phyloP scores from a whole-genome alignment of 768 basidiomycete genomes.

The Phaeolepiota aurea region DNA sequence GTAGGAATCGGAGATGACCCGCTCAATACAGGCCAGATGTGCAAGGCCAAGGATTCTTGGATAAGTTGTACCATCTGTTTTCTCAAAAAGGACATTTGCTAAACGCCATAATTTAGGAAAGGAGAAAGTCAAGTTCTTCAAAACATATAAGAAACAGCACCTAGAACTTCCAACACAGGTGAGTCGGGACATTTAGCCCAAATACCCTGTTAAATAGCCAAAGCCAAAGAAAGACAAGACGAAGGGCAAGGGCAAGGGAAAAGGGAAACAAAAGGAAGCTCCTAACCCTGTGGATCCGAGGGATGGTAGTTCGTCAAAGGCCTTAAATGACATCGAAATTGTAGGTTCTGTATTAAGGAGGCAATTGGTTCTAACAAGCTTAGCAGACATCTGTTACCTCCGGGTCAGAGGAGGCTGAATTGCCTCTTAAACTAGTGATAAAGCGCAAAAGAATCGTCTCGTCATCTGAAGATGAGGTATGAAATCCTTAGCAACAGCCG shows the following conservation, averaged over 20 bases:
- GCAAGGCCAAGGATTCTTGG: conserved; percentile 41
- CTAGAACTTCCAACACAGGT: conserved; percentile 7
- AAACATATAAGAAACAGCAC: conserved; percentile 7
- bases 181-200: not conserved
- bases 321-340: no score
- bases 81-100: not conserved
- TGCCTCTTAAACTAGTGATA: no score
- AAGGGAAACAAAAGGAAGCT: no score
- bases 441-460: no score
- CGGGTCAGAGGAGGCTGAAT: no score
- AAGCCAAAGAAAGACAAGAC: not conserved
- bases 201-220: not conserved
- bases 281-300: no score
- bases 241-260: not conserved
- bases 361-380: no score
- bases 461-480: no score
- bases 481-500: no score
- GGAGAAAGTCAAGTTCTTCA: conserved; percentile 26
- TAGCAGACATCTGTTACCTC: no score
- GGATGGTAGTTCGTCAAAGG: no score
- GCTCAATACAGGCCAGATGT: conserved; percentile 37
- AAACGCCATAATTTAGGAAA: conserved; percentile 15
- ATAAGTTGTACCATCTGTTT: conserved; percentile 39
- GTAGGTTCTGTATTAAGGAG: no score
- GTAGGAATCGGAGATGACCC: conserved; percentile 50